phyloP scores from a whole-genome alignment of 306 rosid genomes.

The Senna siamea region DNA sequence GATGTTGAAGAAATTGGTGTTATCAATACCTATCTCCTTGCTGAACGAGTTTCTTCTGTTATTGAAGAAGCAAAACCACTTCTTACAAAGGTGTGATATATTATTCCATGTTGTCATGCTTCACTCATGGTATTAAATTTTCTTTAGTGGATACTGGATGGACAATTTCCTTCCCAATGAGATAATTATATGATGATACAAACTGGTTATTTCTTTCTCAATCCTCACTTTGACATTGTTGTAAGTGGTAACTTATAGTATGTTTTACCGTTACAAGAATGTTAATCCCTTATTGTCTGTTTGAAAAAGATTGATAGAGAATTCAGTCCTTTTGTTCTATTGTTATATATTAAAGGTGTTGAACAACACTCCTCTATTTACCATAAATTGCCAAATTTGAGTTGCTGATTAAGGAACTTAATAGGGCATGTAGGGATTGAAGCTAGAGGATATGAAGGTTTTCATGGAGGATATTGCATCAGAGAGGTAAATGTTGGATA shows the following conservation, averaged over 20 bases:
- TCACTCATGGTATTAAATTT: constrained; percentile 18
- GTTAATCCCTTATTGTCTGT: constrained; percentile 18
- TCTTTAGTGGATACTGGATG: constrained; percentile 9
- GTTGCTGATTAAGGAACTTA: not conserved
- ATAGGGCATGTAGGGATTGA: too few relatives aligned
- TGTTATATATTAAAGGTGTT: constrained; percentile 14
- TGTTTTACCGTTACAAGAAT: constrained; percentile 1
- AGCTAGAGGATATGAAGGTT: too few relatives aligned
- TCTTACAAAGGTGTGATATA: constrained; percentile 80
- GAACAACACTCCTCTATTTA: not conserved
- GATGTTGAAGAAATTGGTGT: constrained; percentile 88
- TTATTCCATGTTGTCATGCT: constrained; percentile 42
- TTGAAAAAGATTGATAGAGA: not conserved
- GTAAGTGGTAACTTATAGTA: not conserved
- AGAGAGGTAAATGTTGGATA: too few relatives aligned
- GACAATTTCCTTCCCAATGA: constrained; percentile 15
- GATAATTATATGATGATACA: constrained; percentile 17
- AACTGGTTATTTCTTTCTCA: not conserved
- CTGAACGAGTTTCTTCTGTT: constrained; percentile 74
- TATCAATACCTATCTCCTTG: constrained; percentile 62
- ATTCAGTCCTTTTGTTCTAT: not conserved
- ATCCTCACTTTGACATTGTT: not conserved
- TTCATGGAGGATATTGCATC: too few relatives aligned
- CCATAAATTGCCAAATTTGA: constrained; percentile 9
- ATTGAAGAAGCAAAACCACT: constrained; percentile 89